These are phyloP conservation scores for Solanum bulbocastanum DNA, from an alignment of 257 asterid genomes.

Conservation along the genomic window DNA sequence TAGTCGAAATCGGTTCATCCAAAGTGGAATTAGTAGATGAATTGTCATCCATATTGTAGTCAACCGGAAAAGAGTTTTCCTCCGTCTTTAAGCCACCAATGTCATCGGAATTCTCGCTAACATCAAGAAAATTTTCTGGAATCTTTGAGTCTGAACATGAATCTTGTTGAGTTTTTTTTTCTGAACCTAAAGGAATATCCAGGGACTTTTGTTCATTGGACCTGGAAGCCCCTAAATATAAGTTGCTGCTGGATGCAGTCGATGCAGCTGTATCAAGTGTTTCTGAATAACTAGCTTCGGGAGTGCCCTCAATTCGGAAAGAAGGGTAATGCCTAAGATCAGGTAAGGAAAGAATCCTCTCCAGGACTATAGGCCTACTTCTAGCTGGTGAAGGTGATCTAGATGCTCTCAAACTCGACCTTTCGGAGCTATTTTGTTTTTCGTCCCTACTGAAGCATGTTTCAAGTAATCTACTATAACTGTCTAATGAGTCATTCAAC, in stretches of 20 bases:
- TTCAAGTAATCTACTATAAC: slow-evolving; percentile 44
- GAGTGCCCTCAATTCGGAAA: slow-evolving; percentile 32
- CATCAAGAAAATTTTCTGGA: slow-evolving; percentile 19
- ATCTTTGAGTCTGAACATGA: slow-evolving; percentile 9
- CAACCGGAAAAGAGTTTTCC: slow-evolving; percentile 12
- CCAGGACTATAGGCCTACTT: slow-evolving; percentile 11
- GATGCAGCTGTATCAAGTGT: not conserved
- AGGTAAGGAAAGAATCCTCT: slow-evolving; percentile 63
- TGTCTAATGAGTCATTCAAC: slow-evolving; percentile 37
- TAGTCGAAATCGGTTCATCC: slow-evolving; percentile 4
- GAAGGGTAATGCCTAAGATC: slow-evolving; percentile 52
- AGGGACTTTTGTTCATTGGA: slow-evolving; percentile 8
- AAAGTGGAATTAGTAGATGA: not conserved
- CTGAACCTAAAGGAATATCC: slow-evolving; percentile 6
- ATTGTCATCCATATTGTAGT: slow-evolving; percentile 6
- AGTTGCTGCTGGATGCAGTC: not conserved
- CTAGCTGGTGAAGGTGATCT: slow-evolving; percentile 8
- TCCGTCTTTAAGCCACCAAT: slow-evolving; percentile 7
- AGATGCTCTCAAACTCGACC: slow-evolving; percentile 9
- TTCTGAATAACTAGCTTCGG: not conserved
- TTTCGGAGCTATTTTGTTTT: slow-evolving; percentile 19
- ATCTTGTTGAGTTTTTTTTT: slow-evolving; percentile 6
- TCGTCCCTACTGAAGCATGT: slow-evolving; percentile 17
- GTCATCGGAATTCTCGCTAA: slow-evolving; percentile 18
- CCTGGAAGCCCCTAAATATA: slow-evolving; percentile 4